Conservation (phyloP, 2,329 filamentous ascomycete species). For the Phyllosticta citrichinensis region DNA sequence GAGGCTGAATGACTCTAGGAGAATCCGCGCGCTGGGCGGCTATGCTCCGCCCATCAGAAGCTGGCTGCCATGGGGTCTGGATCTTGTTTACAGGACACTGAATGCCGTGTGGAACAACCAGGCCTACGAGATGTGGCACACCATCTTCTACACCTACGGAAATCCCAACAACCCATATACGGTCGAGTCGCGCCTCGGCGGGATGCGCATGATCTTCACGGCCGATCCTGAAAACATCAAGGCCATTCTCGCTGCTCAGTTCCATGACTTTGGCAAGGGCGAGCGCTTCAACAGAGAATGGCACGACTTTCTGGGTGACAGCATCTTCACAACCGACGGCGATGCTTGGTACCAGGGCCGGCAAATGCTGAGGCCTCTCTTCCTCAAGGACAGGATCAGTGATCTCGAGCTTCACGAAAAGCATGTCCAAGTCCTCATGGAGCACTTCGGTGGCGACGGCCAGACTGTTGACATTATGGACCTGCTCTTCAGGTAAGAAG, state of each 20-base stretch:
- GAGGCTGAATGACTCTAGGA: conserved; percentile 23
- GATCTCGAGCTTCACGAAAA: conserved; percentile 73
- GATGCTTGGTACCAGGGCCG: conserved; percentile 68
- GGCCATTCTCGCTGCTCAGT: conserved; percentile 79
- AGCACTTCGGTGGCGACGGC: conserved; percentile 42
- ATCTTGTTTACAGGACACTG: conserved; percentile 52
- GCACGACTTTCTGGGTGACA: conserved; percentile 64
- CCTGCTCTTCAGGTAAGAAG: conserved; percentile 56
- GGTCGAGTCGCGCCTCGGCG: conserved; percentile 46
- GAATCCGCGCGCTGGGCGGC: conserved; percentile 34
- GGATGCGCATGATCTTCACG: conserved; percentile 60
- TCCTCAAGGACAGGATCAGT: conserved; percentile 73
- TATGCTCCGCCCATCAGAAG: conserved; percentile 33
- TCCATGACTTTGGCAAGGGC: conserved; percentile 76
- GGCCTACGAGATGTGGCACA: conserved; percentile 53
- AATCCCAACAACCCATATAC: conserved; percentile 42
- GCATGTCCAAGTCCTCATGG: conserved; percentile 65
- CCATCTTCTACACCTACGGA: conserved; percentile 37
- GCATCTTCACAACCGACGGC: conserved; percentile 65
- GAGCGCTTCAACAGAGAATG: conserved; percentile 63
- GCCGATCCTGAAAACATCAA: conserved; percentile 85
- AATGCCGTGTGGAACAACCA: conserved; percentile 41
- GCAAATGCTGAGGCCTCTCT: conserved; percentile 77
- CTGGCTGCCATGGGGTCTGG: conserved; percentile 45
- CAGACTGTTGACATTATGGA: conserved; percentile 59